Evolutionary conservation across 2,329 filamentous ascomycete genomes (phyloP).

Genomic region (Penicillium psychrosexuale): DNA sequence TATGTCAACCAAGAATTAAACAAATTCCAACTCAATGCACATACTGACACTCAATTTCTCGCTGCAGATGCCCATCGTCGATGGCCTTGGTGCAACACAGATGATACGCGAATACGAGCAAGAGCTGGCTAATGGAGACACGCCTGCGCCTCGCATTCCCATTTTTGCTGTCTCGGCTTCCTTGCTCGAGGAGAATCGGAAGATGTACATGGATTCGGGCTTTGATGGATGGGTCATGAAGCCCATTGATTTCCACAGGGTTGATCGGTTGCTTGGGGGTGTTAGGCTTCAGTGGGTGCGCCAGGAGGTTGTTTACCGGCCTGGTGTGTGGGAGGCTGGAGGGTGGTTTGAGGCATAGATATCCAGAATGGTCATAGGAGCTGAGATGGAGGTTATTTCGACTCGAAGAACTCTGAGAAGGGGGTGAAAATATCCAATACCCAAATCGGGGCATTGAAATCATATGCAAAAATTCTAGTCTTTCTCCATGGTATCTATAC

Average conservation of each 20-base stretch:
- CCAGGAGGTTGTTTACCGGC: slow-evolving; percentile 62
- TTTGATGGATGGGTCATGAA: slow-evolving; percentile 95
- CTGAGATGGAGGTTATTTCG: slow-evolving; percentile 4
- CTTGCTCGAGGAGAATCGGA: slow-evolving; percentile 65
- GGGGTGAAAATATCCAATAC: background rate
- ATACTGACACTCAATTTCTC: background rate
- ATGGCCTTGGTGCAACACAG: slow-evolving; percentile 76
- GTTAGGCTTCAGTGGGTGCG: slow-evolving; percentile 62
- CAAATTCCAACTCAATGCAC: background rate
- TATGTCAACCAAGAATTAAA: slow-evolving; percentile 42
- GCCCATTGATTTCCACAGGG: slow-evolving; percentile 75
- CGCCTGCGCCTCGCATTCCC: slow-evolving; percentile 54
- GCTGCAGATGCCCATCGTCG: slow-evolving; percentile 82
- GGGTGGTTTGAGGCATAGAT: slow-evolving; percentile 67
- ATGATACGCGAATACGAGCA: slow-evolving; percentile 72
- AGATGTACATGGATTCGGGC: slow-evolving; percentile 69
- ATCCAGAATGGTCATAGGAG: background rate
- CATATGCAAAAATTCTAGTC: slow-evolving; percentile 1
- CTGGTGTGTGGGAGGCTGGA: slow-evolving; percentile 77
- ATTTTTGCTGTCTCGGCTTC: slow-evolving; percentile 88
- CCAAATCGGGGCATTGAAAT: background rate
- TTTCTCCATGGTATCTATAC: slow-evolving; percentile 9
- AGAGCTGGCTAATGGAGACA: slow-evolving; percentile 41
- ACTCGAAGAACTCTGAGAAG: background rate
- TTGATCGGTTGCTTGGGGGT: slow-evolving; percentile 66